Conservation (phyloP, 2,329 filamentous ascomycete genomes). For the Aureobasidium sp. region DNA sequence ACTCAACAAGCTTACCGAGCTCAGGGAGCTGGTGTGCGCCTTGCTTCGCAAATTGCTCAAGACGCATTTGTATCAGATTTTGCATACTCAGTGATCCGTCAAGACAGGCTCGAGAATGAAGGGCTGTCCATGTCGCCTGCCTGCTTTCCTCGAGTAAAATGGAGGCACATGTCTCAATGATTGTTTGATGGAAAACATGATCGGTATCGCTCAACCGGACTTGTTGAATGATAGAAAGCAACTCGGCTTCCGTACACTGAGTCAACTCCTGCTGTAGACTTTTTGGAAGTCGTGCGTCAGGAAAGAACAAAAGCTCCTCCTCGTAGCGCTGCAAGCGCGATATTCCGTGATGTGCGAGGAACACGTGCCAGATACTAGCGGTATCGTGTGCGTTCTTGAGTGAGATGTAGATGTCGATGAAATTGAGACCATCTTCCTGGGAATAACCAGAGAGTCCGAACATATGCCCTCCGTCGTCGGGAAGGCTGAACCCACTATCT, state of each 20-base stretch:
- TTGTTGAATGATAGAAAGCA: constrained; percentile 16
- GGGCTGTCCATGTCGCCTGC: constrained; percentile 5
- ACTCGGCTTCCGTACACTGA: constrained; percentile 17
- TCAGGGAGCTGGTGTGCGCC: constrained; percentile 14
- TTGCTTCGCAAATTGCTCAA: constrained; percentile 13
- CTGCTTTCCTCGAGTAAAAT: constrained; percentile 15
- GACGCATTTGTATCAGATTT: constrained; percentile 11
- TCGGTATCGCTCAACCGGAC: constrained; percentile 10
- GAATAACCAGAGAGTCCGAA: constrained; percentile 14
- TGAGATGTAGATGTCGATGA: constrained; percentile 17
- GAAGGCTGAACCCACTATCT: constrained; percentile 17
- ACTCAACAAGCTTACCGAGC: constrained; percentile 14
- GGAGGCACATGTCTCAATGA: constrained; percentile 7
- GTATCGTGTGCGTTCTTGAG: constrained; percentile 16
- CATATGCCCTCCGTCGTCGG: constrained; percentile 18
- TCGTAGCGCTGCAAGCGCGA: constrained; percentile 15
- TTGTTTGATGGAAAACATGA: constrained; percentile 14
- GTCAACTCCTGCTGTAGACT: constrained; percentile 16
- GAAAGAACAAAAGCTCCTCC: constrained; percentile 17
- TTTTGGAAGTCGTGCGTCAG: constrained; percentile 13
- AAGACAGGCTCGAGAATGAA: constrained; percentile 18
- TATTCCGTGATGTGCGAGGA: constrained; percentile 18
- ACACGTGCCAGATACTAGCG: constrained; percentile 18
- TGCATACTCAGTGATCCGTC: constrained; percentile 12
- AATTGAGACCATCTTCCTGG: neutral